Base-by-base conservation (phyloP, 78 protist genomes). In the Pigoraptor vietnamica region DNA sequence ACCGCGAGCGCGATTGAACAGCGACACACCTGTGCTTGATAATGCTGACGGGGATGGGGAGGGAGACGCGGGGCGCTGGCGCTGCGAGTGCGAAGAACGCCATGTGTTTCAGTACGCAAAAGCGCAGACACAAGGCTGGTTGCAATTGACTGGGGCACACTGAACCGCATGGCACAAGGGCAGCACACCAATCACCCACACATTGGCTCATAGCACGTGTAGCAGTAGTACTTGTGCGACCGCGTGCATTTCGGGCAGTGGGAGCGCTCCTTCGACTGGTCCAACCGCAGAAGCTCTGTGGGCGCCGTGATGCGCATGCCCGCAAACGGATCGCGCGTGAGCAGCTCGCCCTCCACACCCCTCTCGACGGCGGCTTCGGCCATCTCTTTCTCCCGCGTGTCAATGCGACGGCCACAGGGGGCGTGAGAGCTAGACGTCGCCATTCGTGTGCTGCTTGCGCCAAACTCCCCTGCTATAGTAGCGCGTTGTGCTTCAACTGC, bases 51-150 rank as follows among this genome's bases (percentile, higher is more conserved):
- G 34, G 84, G 10, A 79, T 25, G 1, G 84, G 84, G 14, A 79
- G 84, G 32, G 1, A 1, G 84, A 79, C 84, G n/a, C 10, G 1
- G 34, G 84, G 84, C 37, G 93, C 86, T 97, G 95, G 96, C 39
- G 1, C 87, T 29, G 23, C 84, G n/a, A 81, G n/a, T 29, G 24
- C 14, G 23, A 81, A 29, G n/a, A 81, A 29, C 1, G 36, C n/a
- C 23, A 29, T 21, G n/a, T 29, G 40, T 35, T 86, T 24, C 40
- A 29, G 56, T 24, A 38, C 32, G 33, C 10, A 35, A 23, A 36
- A 48, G 14, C 67, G 14, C 6, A 48, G 67, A 6, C 67, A 48
- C 67, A 48, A 48, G n/a, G n/a, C n/a, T n/a, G n/a, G n/a, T n/a
- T n/a, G n/a, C n/a, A n/a, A n/a, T n/a, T n/a, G n/a, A n/a, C n/a